phyloP scores from a whole-genome alignment of 1,139 yeast genomes.

The Nakaseomyces uthaithaninus region DNA sequence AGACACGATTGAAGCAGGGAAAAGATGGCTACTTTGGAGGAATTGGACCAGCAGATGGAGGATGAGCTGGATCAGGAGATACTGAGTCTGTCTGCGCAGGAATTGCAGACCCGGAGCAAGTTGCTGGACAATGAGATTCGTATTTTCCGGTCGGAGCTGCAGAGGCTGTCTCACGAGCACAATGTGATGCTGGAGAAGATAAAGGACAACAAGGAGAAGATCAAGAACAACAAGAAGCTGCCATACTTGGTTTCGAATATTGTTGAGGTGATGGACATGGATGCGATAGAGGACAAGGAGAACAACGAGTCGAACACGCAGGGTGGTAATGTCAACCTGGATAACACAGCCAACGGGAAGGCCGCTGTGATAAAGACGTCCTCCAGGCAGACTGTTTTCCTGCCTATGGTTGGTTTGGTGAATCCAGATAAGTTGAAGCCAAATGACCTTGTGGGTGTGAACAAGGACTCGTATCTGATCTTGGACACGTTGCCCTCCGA shows the following conservation, averaged over 20 bases:
- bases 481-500: constrained; percentile 94
- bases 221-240: constrained; percentile 87
- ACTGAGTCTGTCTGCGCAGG: constrained; percentile 67
- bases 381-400: constrained; percentile 91
- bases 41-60: constrained; percentile 44
- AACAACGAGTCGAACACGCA: constrained; percentile 56
- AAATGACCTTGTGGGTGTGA: constrained; percentile 94
- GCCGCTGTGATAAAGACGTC: constrained; percentile 97
- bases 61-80: constrained; percentile 72
- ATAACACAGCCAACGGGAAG: constrained; percentile 88
- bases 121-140: constrained; percentile 91
- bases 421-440: constrained; percentile 86
- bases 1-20: background rate
- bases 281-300: constrained; percentile 65
- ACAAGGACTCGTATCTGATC: constrained; percentile 89
- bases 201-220: constrained; percentile 93
- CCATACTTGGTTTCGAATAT: constrained; percentile 98
- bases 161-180: constrained; percentile 85
- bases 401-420: constrained; percentile 92
- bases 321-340: constrained; percentile 92
- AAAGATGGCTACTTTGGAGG: constrained; percentile 64
- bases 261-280: constrained; percentile 84
- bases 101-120: constrained; percentile 77
- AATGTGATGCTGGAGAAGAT: constrained; percentile 88
- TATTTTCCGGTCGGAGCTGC: constrained; percentile 88